These are phyloP conservation scores for Apostasia ramifera DNA, from an alignment of 106 monocot species.

Conservation along the genomic window DNA sequence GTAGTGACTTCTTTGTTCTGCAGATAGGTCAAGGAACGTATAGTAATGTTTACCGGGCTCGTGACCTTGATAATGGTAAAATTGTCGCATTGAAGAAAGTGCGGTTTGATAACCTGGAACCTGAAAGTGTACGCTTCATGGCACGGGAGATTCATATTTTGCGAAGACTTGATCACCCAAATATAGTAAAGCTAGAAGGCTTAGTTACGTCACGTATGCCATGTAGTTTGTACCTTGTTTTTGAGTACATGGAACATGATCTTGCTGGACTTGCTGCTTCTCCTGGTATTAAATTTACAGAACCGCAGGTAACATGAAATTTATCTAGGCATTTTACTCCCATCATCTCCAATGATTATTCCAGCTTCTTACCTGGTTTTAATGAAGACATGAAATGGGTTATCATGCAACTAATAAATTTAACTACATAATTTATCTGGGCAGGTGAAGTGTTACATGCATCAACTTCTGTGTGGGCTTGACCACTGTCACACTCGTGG, in stretches of 20 bases:
- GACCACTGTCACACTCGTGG: slow-evolving; percentile 62
- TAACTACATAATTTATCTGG: background rate
- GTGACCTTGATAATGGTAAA: slow-evolving; percentile 63
- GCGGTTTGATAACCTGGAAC: slow-evolving; percentile 65
- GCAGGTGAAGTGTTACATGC: slow-evolving; percentile 77
- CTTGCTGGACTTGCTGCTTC: slow-evolving; percentile 66
- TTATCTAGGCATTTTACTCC: background rate
- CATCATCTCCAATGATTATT: no score
- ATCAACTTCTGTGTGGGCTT: slow-evolving; percentile 56
- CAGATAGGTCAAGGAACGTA: slow-evolving; percentile 85
- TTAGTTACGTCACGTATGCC: slow-evolving; percentile 66
- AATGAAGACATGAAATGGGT: no score
- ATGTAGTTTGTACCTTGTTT: slow-evolving; percentile 74
- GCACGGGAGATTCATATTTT: slow-evolving; percentile 68
- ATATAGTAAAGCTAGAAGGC: slow-evolving; percentile 62
- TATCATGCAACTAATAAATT: no score
- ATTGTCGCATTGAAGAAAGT: slow-evolving; percentile 75
- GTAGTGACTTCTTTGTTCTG: slow-evolving; percentile 9
- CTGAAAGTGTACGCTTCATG: slow-evolving; percentile 79
- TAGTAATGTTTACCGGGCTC: slow-evolving; percentile 68
- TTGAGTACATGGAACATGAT: slow-evolving; percentile 88
- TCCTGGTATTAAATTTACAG: slow-evolving; percentile 56
- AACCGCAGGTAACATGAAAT: slow-evolving; percentile 49
- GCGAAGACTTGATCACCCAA: slow-evolving; percentile 66
- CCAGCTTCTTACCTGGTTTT: no score